Evolutionary conservation across 192 early-diverging fungal species (phyloP).

Genomic region (Oehlia diaphana): DNA sequence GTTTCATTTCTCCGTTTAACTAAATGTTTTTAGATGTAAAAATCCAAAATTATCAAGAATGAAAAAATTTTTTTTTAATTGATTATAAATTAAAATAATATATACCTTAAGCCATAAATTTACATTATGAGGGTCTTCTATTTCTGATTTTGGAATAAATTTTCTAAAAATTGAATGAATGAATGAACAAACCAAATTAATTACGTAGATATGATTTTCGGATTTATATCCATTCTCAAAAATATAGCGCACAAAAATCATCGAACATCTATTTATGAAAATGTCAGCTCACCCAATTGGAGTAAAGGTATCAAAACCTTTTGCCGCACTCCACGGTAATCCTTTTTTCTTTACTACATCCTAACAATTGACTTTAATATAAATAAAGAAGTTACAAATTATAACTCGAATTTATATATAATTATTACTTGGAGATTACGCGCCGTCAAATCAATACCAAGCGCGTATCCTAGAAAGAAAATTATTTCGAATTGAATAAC

Average conservation of each 20-base stretch:
- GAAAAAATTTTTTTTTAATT: not conserved
- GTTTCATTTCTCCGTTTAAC: conserved; percentile 71
- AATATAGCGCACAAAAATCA: not conserved
- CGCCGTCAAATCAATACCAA: conserved; percentile 93
- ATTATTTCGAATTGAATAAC: not conserved
- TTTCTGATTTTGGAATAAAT: conserved; percentile 70
- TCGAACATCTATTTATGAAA: not conserved
- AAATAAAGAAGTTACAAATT: not conserved
- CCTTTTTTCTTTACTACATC: conserved; percentile 80
- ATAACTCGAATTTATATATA: not conserved
- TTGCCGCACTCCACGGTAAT: conserved; percentile 88
- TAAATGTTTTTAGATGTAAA: not conserved
- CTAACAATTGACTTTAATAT: conserved; percentile 34
- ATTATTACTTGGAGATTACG: conserved; percentile 70
- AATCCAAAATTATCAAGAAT: not conserved
- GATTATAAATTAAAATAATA: not conserved
- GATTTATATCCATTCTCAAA: too few relatives aligned
- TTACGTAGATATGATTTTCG: too few relatives aligned
- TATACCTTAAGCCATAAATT: conserved; percentile 71
- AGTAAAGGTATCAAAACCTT: conserved; percentile 95
- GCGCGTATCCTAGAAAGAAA: conserved; percentile 61
- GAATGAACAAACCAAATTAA: too few relatives aligned
- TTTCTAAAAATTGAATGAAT: conserved; percentile 53
- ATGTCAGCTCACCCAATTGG: conserved; percentile 64
- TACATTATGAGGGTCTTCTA: conserved; percentile 74